Evolutionary conservation across 192 early-diverging fungal genomes (phyloP), one percentile per base, ranked within the genome.

Genomic region (Gorgonomyces haynaldii): DNA sequence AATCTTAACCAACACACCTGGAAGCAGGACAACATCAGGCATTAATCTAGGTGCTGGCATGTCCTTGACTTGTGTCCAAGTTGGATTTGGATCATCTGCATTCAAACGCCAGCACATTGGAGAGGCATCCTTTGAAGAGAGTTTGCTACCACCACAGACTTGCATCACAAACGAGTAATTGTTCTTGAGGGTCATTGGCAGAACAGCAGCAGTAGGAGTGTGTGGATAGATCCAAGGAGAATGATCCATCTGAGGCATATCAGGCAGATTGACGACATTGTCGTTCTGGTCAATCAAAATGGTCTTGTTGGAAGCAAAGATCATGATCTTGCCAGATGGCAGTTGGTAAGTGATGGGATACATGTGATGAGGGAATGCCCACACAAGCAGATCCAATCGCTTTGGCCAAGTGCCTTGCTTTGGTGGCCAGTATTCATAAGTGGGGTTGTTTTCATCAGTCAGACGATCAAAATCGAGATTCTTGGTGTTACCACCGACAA

Each of bases 381-480:
- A 53, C 7, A 5, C 2, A 24, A 57, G 50, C 27, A 54, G 31
- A 10, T 45, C 24, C 41, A 57, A 24, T 10, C 34, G 13, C 8
- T 36, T 28, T 8, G 47, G 47, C 50, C 50, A 53, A 3, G 22
- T 42, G 0, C 41, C 52, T 21, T 45, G 19, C 26, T 56, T 47
- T 6, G 44, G 8, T 2, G 65, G 65, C 23, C 40, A 58, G 45
- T 63, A 66, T 53, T 66, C 65, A 37, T 66, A 66, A 0, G 65
- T 66, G 7, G 65, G 65, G 41, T 66, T 66, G 50, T 57, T 58
- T 19, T 53, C 34, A 27, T 38, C 44, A 26, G 38, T 27, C 17
- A 50, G 24, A 26, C 43, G 25, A 16, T 49, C 45, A 58, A 60
- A 60, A 20, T 54, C 60, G 10, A 62, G 12, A 26, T 62, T 62